Evolutionary conservation across 352 stramenopile genomes (phyloP).

Genomic region (Phytophthora agathidicida): DNA sequence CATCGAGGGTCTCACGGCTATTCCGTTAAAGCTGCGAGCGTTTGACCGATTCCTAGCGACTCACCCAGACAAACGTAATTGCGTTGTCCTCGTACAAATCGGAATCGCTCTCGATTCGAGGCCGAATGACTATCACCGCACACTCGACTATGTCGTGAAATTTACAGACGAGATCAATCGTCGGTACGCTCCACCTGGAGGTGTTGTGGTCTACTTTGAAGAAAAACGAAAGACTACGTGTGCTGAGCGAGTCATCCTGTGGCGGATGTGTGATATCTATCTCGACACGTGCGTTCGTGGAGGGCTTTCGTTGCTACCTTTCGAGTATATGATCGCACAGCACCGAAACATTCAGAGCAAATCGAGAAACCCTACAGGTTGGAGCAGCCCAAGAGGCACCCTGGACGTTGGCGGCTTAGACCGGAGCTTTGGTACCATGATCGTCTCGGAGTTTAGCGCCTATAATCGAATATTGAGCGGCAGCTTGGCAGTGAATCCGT

Average conservation of each 20-base stretch:
- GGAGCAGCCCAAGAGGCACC: conserved; percentile 30
- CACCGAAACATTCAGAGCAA: conserved; percentile 55
- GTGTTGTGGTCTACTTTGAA: conserved; percentile 76
- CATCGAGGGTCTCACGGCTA: conserved; percentile 95
- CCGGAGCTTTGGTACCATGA: conserved; percentile 82
- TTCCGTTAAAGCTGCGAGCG: conserved; percentile 96
- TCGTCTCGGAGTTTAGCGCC: conserved; percentile 97
- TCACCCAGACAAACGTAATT: conserved; percentile 70
- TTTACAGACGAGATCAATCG: conserved; percentile 94
- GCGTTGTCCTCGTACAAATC: conserved; percentile 83
- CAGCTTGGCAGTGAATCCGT: conserved; percentile 97
- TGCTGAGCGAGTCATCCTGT: conserved; percentile 72
- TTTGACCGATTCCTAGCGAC: conserved; percentile 95
- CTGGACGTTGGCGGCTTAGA: conserved; percentile 29
- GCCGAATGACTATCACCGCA: conserved; percentile 94
- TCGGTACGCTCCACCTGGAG: conserved; percentile 58
- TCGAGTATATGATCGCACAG: conserved; percentile 80
- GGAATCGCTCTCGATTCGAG: conserved; percentile 73
- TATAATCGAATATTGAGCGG: conserved; percentile 97
- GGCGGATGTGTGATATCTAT: conserved; percentile 72
- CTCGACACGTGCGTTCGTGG: conserved; percentile 72
- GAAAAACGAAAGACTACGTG: conserved; percentile 72
- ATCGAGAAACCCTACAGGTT: conserved; percentile 25
- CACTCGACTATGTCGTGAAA: conserved; percentile 88
- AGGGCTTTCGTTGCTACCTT: conserved; percentile 74